These are phyloP conservation scores for Yamadazyma pseudoaaseri DNA, from an alignment of 1,139 yeast species.

Conservation along the genomic window DNA sequence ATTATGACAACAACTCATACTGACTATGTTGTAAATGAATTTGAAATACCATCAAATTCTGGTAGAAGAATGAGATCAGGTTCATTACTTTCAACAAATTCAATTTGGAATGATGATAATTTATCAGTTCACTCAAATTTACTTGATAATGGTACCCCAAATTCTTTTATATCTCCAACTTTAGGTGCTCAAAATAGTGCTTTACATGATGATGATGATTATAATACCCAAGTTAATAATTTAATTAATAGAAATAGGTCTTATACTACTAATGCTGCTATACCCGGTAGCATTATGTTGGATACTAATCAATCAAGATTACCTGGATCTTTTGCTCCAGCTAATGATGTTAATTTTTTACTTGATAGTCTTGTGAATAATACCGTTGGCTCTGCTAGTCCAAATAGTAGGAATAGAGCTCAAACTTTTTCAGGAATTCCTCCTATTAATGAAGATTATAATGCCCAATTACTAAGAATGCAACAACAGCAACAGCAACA, in stretches of 20 bases:
- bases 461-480: conserved; percentile 1
- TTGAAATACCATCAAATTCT: conserved; percentile 6
- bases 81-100: conserved; percentile 42
- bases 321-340: conserved; percentile 14
- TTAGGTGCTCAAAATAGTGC: conserved; percentile 25
- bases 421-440: conserved; percentile 46
- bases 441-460: conserved; percentile 18
- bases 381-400: conserved; percentile 10
- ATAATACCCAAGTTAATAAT: conserved; percentile 4
- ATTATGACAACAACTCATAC: conserved; percentile 12
- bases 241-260: conserved; percentile 38
- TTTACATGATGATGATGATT: conserved; percentile 6
- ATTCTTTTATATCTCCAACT: conserved; percentile 31
- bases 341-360: conserved; percentile 29
- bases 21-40: conserved; percentile 4
- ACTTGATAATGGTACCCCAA: conserved; percentile 11
- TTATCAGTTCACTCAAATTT: conserved; percentile 10
- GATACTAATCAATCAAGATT: conserved; percentile 4
- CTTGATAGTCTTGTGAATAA: conserved; percentile 34
- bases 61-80: conserved; percentile 40
- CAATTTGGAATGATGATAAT: conserved; percentile 49
- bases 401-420: conserved; percentile 33
- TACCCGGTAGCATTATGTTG: conserved; percentile 15
- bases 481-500: conserved; percentile 3
- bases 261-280: conserved; percentile 47